phyloP scores from a whole-genome alignment of 176 grass and related monocot genomes.

The Chloris gayana region DNA sequence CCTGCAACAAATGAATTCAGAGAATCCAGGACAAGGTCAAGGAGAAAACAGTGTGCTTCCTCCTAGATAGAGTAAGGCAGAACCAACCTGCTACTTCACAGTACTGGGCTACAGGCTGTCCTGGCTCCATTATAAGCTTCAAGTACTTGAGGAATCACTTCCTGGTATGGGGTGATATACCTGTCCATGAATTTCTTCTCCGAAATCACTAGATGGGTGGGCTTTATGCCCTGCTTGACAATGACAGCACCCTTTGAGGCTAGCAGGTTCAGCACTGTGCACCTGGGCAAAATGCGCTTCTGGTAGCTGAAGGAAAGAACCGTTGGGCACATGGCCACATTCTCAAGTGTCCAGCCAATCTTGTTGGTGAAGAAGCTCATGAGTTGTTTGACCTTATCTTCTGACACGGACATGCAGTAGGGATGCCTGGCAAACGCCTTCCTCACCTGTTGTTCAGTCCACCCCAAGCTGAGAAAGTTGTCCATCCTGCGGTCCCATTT shows the following conservation, averaged over 20 bases:
- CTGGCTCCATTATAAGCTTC: constrained; percentile 45
- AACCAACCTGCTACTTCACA: constrained; percentile 19
- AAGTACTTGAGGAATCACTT: constrained; percentile 40
- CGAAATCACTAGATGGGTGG: constrained; percentile 13
- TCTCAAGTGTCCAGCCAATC: constrained; percentile 42
- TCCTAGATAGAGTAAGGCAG: background rate
- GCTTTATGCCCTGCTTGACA: constrained; percentile 21
- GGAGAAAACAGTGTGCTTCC: constrained; percentile 25
- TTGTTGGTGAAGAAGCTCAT: constrained; percentile 51
- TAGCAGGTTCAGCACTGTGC: constrained; percentile 43
- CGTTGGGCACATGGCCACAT: constrained; percentile 18
- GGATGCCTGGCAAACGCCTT: constrained; percentile 56
- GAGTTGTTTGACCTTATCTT: constrained; percentile 49
- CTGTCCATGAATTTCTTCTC: constrained; percentile 40
- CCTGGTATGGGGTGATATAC: constrained; percentile 40
- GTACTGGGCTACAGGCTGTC: background rate
- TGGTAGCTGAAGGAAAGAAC: constrained; percentile 57
- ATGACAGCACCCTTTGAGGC: constrained; percentile 26
- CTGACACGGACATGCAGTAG: constrained; percentile 51
- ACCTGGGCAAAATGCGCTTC: constrained; percentile 58
- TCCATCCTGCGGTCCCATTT: constrained; percentile 47
- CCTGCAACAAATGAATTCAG: background rate
- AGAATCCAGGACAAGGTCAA: background rate
- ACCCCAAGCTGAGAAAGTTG: constrained; percentile 56
- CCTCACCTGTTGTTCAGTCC: constrained; percentile 53